Base-by-base conservation (phyloP, 495 filamentous ascomycete species). In the Tricharina praecox region DNA sequence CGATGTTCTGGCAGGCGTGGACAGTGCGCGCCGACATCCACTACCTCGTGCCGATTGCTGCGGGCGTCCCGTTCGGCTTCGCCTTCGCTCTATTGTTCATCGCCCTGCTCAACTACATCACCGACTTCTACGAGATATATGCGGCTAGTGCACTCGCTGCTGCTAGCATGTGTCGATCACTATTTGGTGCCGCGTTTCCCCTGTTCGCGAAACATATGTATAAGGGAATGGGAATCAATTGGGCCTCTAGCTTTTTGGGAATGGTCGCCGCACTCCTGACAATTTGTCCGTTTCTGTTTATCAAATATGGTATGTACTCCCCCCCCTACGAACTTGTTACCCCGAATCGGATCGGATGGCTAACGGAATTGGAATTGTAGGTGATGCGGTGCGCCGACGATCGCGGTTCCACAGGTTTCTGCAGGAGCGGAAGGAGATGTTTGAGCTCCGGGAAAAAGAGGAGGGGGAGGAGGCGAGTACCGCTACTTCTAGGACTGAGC, bases 1-100 rank as follows among this genome's bases (percentile, higher is more conserved):
- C 66, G 16, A 63, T 82, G 33, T 85, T 85, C 64, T 87, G 81
- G 82, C 67, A 80, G 11, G 81, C 73, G 16, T 85, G 76, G 76
- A 72, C 77, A 2, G 72, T 79, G 0, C 64, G 65, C 2, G 38
- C 63, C 2, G 62, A 54, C 16, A 66, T 82, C 8, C 70, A 73
- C 48, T 83, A 75, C 67, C 68, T 74, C n/a, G 72, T 75, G 2
- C 79, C 80, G 0, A 68, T 75, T 18, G 53, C 82, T 2, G 70
- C 76, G 0, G 79, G 78, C 0, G 54, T 84, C 8, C 63, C 76
- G 1, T 85, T 84, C 51, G 82, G 82, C 15, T 65, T 77, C 24
- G 81, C 77, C 5, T 84, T 79, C 58, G 64, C 74, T 7, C 65
- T 75, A 15, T 72, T 77, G 15, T 84, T 82, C 60, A 76, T 77